These are phyloP conservation scores for Saccharomycopsis fodiens DNA, from an alignment of 805 yeast species.

Conservation along the genomic window DNA sequence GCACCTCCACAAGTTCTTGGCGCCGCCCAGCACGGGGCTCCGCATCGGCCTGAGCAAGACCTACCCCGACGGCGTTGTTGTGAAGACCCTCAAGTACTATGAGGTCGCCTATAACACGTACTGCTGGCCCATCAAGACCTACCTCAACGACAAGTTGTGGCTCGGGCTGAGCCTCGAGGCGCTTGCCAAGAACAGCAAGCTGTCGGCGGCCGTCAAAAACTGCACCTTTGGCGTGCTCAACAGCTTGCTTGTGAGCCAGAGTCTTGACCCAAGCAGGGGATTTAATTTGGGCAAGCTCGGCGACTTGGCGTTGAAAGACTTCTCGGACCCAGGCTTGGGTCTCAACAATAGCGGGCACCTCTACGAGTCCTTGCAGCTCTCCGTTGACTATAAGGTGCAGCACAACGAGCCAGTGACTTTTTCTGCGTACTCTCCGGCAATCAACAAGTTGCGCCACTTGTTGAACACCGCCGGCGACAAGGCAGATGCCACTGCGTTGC, in stretches of 20 bases:
- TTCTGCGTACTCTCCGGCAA: not conserved
- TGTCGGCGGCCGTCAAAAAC: not conserved
- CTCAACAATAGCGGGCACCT: not conserved
- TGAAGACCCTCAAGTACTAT: not conserved
- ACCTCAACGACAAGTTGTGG: not conserved
- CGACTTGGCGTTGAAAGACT: not conserved
- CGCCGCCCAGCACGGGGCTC: not conserved
- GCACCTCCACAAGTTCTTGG: not conserved
- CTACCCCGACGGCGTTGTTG: not conserved
- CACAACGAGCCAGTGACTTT: not conserved
- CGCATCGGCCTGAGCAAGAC: not conserved
- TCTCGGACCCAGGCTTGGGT: not conserved
- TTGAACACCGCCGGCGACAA: not conserved
- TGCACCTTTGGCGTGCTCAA: not conserved
- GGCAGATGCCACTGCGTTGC: not conserved
- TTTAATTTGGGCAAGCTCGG: not conserved
- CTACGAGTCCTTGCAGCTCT: not conserved
- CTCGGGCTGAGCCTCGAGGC: not conserved
- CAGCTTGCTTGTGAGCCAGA: not conserved
- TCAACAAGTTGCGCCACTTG: not conserved
- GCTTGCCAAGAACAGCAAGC: not conserved
- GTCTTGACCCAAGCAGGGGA: not conserved
- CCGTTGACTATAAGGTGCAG: not conserved
- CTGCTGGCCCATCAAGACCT: constrained; percentile 1
- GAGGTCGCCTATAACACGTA: not conserved